Evolutionary conservation across 768 basidiomycete species (phyloP), one percentile per base, ranked within the genome.

Genomic region (Plicaturopsis crispa): DNA sequence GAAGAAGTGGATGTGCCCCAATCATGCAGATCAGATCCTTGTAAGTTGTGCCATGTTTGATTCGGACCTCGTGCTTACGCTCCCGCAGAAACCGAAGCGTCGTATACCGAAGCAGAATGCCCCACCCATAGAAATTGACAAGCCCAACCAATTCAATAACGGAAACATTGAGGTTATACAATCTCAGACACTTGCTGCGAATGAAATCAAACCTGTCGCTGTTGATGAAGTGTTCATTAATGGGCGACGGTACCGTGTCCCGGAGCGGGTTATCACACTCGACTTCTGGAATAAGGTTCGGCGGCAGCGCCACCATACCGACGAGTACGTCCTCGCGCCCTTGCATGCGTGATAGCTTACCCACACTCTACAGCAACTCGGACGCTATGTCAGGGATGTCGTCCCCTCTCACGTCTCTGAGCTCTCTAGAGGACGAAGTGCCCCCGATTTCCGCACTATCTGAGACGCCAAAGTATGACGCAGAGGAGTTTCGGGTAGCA

Each of bases 1-100:
- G 48, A 86, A 81, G 68, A 96, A 93, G 58, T 99, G 94, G 93
- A 96, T 94, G 92, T 99, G 96, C 59, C 96, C 96, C 6, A 90
- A 94, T 52, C 96, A 99, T 54, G 81, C 79, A n/a, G 92, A 96
- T 47, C 78, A 80, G 41, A 72, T 81, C 38, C 57, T 87, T 43
- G 93, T 94, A 55, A 60, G 89, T 67, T 44, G 31, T 21, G 31
- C 24, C 34, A 40, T 12, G 32, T 33, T 47, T 19, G 35, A 37
- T 35, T 24, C 30, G 19, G 43, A 41, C 40, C 49, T 36, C 33
- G 33, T 41, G 39, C 31, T 49, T 41, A 41, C 44, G 28, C 34
- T 30, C n/a, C 36, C 36, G 2, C 50, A 96, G 92, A 75, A 72
- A 55, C 73, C 79, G 4, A 89, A 87, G 53, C 80, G 78, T 41